phyloP scores from a whole-genome alignment of 768 basidiomycete genomes.

The Rickenella mellea region DNA sequence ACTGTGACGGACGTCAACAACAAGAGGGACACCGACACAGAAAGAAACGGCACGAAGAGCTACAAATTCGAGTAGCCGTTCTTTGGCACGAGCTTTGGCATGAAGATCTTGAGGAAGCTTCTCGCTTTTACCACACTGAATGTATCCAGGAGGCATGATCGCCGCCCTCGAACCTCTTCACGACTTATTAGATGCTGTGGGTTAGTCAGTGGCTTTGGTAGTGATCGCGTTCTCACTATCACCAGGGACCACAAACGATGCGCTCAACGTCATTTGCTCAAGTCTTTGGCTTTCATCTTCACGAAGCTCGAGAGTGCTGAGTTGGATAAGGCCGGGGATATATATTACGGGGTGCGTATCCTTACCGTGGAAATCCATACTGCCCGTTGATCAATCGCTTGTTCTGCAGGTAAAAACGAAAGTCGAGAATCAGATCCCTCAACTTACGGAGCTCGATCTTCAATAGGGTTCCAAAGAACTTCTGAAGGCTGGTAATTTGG shows the following conservation, averaged over 20 bases:
- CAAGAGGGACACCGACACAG: too few species aligned
- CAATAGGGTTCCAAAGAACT: constrained; percentile 96
- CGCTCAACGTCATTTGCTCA: constrained; percentile 94
- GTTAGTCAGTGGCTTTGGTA: constrained; percentile 12
- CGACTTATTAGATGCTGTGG: constrained; percentile 78
- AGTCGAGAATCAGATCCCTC: constrained; percentile 87
- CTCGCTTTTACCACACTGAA: constrained; percentile 94
- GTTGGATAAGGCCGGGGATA: constrained; percentile 97
- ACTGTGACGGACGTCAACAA: too few species aligned
- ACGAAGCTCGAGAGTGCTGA: constrained; percentile 89
- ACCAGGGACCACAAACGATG: constrained; percentile 84
- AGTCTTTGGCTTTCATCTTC: constrained; percentile 85
- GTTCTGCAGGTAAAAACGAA: too few species aligned
- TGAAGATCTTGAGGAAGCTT: constrained; percentile 96
- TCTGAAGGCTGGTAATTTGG: constrained; percentile 79
- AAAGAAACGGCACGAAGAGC: too few species aligned
- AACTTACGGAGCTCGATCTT: constrained; percentile 81
- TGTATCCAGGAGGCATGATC: constrained; percentile 97
- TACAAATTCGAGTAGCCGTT: constrained; percentile 92
- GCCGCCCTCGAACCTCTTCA: constrained; percentile 86
- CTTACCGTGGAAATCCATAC: too few species aligned
- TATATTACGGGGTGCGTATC: constrained; percentile 93
- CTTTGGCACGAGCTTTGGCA: constrained; percentile 99
- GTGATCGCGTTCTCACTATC: background rate
- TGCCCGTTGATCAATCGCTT: too few species aligned